phyloP scores from a whole-genome alignment of 2,329 filamentous ascomycete species.

The Monosporascus sp. region DNA sequence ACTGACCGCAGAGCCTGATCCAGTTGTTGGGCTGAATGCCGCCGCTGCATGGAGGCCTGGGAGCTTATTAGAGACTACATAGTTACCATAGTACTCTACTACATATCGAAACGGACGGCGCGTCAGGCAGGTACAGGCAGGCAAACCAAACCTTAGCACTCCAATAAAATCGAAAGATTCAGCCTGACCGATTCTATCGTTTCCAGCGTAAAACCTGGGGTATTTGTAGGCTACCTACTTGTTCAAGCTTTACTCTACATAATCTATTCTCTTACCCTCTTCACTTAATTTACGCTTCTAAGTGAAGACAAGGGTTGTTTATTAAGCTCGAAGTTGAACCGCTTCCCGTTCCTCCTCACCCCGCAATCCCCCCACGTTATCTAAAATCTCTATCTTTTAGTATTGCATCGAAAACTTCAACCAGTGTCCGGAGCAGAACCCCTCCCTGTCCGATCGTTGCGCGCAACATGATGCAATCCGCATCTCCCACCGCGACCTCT shows the following conservation, averaged over 20 bases:
- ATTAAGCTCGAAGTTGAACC: not conserved
- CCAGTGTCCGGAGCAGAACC: not conserved
- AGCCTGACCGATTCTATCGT: not conserved
- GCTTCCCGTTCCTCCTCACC: not conserved
- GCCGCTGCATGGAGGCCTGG: not conserved
- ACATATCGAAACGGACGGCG: not conserved
- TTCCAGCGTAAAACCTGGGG: not conserved
- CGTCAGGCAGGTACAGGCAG: not conserved
- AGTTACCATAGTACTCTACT: not conserved
- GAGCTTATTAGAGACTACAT: not conserved
- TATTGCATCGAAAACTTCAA: not conserved
- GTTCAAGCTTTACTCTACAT: not conserved
- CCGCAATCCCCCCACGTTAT: constrained; percentile 2
- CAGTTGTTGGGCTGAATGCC: not conserved
- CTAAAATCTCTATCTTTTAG: not conserved
- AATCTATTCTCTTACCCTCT: no score
- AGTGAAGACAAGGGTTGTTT: no score
- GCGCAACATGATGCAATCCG: constrained; percentile 16
- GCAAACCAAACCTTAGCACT: not conserved
- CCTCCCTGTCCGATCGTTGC: not conserved
- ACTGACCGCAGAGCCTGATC: not conserved
- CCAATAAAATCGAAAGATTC: not conserved
- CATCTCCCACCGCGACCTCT: constrained; percentile 9
- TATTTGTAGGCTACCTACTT: not conserved
- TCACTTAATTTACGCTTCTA: no score